A percentile compares a stretch with the other conserved stretches of the same genome.
These are phyloP conservation scores for Cyphellophora europaea DNA, from an alignment of 2,329 filamentous ascomycete genomes.

Conservation along the genomic window DNA sequence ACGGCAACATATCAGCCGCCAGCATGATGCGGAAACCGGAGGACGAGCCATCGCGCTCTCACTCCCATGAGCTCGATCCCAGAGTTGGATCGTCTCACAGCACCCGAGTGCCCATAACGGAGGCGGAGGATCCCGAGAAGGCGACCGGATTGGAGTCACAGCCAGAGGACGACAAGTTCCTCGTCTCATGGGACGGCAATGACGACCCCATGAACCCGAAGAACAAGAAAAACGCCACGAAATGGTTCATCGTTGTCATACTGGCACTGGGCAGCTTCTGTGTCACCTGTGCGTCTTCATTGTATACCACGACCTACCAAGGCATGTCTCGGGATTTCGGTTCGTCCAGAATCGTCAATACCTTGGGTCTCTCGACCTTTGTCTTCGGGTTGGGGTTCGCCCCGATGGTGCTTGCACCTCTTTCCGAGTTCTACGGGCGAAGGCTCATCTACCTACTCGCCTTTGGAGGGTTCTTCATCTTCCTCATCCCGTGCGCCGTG, in stretches of 20 bases:
- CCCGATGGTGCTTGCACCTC: conserved; percentile 53
- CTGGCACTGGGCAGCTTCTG: conserved; percentile 67
- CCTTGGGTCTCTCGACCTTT: conserved; percentile 72
- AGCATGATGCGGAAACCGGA: too few species aligned
- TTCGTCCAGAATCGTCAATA: conserved; percentile 61
- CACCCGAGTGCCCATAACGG: too few species aligned
- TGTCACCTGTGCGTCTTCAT: conserved; percentile 82
- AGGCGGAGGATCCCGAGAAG: too few species aligned
- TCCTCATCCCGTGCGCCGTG: conserved; percentile 71
- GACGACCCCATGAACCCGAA: conserved; percentile 66
- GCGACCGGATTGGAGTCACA: too few species aligned
- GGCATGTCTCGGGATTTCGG: conserved; percentile 70
- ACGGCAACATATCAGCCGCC: too few species aligned
- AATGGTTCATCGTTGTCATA: conserved; percentile 72
- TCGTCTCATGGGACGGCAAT: conserved; percentile 68
- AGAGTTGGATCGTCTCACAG: too few species aligned
- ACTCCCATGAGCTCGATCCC: too few species aligned
- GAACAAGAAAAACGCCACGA: conserved; percentile 54
- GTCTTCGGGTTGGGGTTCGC: conserved; percentile 65
- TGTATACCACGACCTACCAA: conserved; percentile 74
- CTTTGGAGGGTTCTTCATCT: conserved; percentile 66
- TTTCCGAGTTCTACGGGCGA: conserved; percentile 73
- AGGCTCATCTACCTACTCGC: conserved; percentile 70
- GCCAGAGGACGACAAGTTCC: conserved; percentile 23
- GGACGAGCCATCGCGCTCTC: too few species aligned